Evolutionary conservation across 371 early-diverging fungal species (phyloP).

Genomic region (Mucor indicus): DNA sequence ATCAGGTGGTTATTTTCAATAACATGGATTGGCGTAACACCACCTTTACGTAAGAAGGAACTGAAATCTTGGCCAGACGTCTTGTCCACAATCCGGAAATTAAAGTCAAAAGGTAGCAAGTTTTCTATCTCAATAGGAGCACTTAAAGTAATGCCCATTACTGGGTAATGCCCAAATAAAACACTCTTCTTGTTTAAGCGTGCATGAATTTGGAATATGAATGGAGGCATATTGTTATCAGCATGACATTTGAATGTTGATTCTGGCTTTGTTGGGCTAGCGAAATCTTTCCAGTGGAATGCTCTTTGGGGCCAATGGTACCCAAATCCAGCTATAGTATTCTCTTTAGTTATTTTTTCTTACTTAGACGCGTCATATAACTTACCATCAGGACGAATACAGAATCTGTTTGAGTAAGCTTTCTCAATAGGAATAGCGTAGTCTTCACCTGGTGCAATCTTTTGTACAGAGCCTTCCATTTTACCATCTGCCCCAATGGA

Average conservation of each 20-base stretch:
- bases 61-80: slow-evolving; percentile 59
- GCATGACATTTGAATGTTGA: slow-evolving; percentile 26
- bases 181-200: slow-evolving; percentile 51
- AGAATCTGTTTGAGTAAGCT: slow-evolving; percentile 75
- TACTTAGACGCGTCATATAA: neutral
- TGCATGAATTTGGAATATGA: slow-evolving; percentile 71
- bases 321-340: slow-evolving; percentile 63
- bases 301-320: slow-evolving; percentile 70
- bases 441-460: slow-evolving; percentile 75
- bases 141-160: slow-evolving; percentile 77
- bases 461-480: slow-evolving; percentile 41
- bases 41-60: slow-evolving; percentile 70
- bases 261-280: slow-evolving; percentile 32
- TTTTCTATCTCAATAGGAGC: slow-evolving; percentile 96
- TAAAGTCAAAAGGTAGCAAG: slow-evolving; percentile 85
- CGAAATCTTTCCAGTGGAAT: slow-evolving; percentile 72
- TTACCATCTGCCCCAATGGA: slow-evolving; percentile 68
- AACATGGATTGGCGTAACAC: slow-evolving; percentile 76
- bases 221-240: slow-evolving; percentile 56
- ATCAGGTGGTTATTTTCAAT: slow-evolving; percentile 83
- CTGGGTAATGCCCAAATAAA: slow-evolving; percentile 71
- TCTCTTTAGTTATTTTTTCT: neutral
- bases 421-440: slow-evolving; percentile 85
- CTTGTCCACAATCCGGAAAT: slow-evolving; percentile 77
- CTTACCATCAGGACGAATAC: slow-evolving; percentile 80